phyloP scores from a whole-genome alignment of 345 rosid genomes.

The Brassica cretica region DNA sequence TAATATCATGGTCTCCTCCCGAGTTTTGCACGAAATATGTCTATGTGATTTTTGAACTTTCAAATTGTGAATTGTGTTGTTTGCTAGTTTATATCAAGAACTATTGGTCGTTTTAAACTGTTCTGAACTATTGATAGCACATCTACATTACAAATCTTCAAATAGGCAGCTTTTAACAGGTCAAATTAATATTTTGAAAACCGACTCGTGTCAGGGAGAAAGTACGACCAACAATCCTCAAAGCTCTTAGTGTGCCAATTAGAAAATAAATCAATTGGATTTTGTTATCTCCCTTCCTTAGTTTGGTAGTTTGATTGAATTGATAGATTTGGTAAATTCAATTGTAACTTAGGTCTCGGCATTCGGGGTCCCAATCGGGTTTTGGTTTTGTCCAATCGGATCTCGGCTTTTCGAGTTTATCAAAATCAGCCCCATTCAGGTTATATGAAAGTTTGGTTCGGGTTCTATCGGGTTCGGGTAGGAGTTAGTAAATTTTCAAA shows the following conservation, averaged over 20 bases:
- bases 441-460: too few species aligned
- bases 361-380: too few species aligned
- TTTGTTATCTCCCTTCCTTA: background rate
- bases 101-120: background rate
- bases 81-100: background rate
- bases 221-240: background rate
- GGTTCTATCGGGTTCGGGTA: too few species aligned
- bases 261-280: background rate
- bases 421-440: too few species aligned
- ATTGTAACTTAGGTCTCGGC: background rate
- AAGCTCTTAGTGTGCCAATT: background rate
- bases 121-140: background rate
- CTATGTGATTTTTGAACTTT: background rate
- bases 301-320: background rate
- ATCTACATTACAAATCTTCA: background rate
- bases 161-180: background rate
- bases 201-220: background rate
- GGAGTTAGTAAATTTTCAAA: too few species aligned
- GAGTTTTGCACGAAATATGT: background rate
- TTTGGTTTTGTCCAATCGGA: too few species aligned
- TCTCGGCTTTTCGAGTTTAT: too few species aligned
- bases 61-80: background rate
- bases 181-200: background rate
- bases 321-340: background rate
- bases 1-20: background rate